Percentiles rank a stretch among this genome's conserved stretches.
Conservation (phyloP, 1,139 yeast species). For the Pichia sp. region DNA sequence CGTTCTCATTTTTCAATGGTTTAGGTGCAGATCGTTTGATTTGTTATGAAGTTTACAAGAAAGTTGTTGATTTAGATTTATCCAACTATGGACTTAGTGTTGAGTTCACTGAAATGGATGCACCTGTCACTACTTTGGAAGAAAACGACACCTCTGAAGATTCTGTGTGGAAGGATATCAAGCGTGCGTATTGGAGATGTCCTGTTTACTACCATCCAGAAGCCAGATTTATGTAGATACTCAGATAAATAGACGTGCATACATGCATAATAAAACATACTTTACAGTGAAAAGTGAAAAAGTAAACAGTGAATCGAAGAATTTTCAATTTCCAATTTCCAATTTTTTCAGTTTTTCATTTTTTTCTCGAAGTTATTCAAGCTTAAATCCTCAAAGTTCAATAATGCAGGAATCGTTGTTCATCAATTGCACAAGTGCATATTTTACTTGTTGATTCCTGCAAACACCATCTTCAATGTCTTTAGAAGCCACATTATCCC, state of each 20-base stretch:
- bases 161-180: slow-evolving; percentile 64
- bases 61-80: slow-evolving; percentile 75
- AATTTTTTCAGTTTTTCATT: neutral
- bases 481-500: slow-evolving; percentile 47
- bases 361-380: too few species aligned
- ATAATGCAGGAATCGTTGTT: neutral
- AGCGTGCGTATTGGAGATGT: slow-evolving; percentile 70
- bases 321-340: too few species aligned
- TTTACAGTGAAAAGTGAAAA: neutral
- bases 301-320: neutral
- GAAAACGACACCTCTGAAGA: slow-evolving; percentile 28
- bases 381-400: neutral
- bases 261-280: neutral
- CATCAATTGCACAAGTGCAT: neutral
- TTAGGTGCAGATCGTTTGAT: slow-evolving; percentile 92
- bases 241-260: neutral
- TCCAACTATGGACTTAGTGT: slow-evolving; percentile 70
- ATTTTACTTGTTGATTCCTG: neutral
- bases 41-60: slow-evolving; percentile 82
- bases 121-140: slow-evolving; percentile 32
- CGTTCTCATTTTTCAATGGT: slow-evolving; percentile 88
- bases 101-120: slow-evolving; percentile 41
- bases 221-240: slow-evolving; percentile 34
- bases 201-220: slow-evolving; percentile 63
- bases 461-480: slow-evolving; percentile 34